Conservation (phyloP, 1,139 yeast genomes). For the Hemisphaericaspora lyxosophila region DNA sequence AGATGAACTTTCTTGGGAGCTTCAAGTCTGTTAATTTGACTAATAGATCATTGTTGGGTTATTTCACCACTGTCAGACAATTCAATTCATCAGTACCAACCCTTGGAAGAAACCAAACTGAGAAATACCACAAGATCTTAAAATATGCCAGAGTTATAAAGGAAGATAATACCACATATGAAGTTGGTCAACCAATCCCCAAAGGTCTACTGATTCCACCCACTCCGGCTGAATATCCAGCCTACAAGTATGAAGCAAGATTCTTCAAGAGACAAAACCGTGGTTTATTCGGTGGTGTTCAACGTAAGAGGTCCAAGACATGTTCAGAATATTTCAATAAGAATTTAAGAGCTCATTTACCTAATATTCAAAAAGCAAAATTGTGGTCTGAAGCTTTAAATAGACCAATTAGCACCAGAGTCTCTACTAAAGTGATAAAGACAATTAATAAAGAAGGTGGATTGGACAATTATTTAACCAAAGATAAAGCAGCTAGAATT, state of each 20-base stretch:
- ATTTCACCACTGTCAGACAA: conserved; percentile 2
- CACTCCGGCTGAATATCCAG: conserved; percentile 57
- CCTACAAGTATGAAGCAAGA: conserved; percentile 75
- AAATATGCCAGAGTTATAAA: conserved; percentile 37
- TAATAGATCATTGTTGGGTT: not conserved
- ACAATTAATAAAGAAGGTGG: conserved; percentile 95
- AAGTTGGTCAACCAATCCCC: conserved; percentile 38
- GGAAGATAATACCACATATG: conserved; percentile 30
- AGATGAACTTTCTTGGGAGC: conserved; percentile 3
- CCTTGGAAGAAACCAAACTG: conserved; percentile 11
- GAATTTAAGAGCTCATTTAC: conserved; percentile 74
- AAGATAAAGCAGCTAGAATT: conserved; percentile 84
- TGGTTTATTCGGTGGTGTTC: conserved; percentile 89
- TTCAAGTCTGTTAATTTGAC: not conserved
- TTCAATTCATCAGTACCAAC: conserved; percentile 5
- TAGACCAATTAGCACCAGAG: conserved; percentile 52
- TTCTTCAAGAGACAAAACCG: conserved; percentile 81
- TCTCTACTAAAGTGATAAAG: conserved; percentile 79
- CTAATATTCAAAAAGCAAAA: conserved; percentile 72
- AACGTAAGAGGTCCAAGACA: conserved; percentile 73
- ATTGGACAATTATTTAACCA: conserved; percentile 78
- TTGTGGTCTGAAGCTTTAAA: conserved; percentile 84
- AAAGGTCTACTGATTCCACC: conserved; percentile 45
- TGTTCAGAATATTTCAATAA: conserved; percentile 76
- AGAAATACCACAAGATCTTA: conserved; percentile 40